phyloP scores from a whole-genome alignment of 2,329 filamentous ascomycete genomes.

The Trichoderma endophyticum region DNA sequence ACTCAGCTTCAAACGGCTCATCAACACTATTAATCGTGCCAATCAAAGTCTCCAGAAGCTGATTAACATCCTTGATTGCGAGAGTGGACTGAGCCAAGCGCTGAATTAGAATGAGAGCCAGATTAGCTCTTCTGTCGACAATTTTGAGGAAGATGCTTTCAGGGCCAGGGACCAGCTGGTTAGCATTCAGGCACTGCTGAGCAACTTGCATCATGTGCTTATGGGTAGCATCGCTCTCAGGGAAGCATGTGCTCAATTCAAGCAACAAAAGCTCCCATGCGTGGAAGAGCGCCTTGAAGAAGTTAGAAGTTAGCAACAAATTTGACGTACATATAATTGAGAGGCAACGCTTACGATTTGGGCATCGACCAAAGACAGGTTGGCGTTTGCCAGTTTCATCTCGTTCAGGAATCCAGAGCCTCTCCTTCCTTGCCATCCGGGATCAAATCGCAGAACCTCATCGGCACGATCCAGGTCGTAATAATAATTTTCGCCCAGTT shows the following conservation, averaged over 20 bases:
- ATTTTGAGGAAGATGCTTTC: constrained; percentile 80
- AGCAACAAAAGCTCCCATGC: constrained; percentile 87
- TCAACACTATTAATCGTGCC: constrained; percentile 53
- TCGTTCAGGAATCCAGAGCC: constrained; percentile 77
- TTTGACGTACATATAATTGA: neutral
- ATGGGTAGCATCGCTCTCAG: constrained; percentile 53
- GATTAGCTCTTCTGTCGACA: constrained; percentile 70
- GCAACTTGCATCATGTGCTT: constrained; percentile 72
- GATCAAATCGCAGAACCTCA: constrained; percentile 72
- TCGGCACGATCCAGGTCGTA: constrained; percentile 77
- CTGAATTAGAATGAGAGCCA: constrained; percentile 80
- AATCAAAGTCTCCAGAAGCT: constrained; percentile 50
- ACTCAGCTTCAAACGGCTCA: constrained; percentile 50
- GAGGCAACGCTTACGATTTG: constrained; percentile 63
- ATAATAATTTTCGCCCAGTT: constrained; percentile 74
- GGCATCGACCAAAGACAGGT: constrained; percentile 87
- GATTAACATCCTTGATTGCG: constrained; percentile 49
- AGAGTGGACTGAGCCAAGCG: constrained; percentile 62
- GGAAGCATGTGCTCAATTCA: constrained; percentile 70
- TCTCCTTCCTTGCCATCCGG: constrained; percentile 68
- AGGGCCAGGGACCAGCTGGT: constrained; percentile 67
- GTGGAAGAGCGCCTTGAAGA: constrained; percentile 67
- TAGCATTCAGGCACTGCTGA: constrained; percentile 73
- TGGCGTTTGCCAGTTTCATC: constrained; percentile 82
- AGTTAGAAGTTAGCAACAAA: neutral